Evolutionary conservation across 1,139 yeast species (phyloP).

Genomic region (Arxiozyma slooffiae): DNA sequence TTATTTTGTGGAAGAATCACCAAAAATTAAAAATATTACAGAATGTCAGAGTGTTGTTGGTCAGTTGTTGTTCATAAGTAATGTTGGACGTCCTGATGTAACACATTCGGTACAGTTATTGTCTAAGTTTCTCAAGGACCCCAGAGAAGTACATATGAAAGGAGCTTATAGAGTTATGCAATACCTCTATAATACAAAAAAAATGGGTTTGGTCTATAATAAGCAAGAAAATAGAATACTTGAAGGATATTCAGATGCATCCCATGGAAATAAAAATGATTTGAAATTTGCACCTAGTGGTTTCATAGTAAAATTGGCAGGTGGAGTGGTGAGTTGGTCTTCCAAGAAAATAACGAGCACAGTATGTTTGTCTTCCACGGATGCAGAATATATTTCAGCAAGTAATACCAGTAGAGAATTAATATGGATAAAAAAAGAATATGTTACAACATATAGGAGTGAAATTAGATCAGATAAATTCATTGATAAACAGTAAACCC

Average conservation of each 20-base stretch:
- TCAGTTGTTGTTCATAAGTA: conserved; percentile 4
- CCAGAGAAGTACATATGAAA: conserved; percentile 4
- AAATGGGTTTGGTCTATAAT: background rate
- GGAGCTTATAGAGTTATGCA: conserved; percentile 7
- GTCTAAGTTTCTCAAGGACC: conserved; percentile 5
- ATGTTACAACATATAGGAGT: background rate
- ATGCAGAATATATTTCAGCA: conserved; percentile 17
- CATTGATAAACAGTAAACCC: background rate
- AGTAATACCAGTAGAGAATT: conserved; percentile 3
- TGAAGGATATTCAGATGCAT: background rate
- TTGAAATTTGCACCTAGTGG: conserved; percentile 12
- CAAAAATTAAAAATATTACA: background rate
- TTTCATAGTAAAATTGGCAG: conserved; percentile 10
- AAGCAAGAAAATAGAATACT: background rate
- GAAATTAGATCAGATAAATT: too few species aligned
- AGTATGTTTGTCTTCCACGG: conserved; percentile 14
- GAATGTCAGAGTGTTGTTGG: conserved; percentile 4
- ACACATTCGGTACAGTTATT: conserved; percentile 9
- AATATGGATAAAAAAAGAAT: background rate
- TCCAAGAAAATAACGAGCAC: conserved; percentile 11
- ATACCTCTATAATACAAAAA: conserved; percentile 6
- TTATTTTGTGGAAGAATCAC: background rate
- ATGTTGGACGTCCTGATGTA: conserved; percentile 10
- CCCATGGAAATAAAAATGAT: background rate
- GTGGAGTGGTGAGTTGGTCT: conserved; percentile 15